A percentile compares a stretch with the other conserved stretches of the same genome.
phyloP scores from a whole-genome alignment of 306 rosid genomes.

The Sechiopsis laciniata region DNA sequence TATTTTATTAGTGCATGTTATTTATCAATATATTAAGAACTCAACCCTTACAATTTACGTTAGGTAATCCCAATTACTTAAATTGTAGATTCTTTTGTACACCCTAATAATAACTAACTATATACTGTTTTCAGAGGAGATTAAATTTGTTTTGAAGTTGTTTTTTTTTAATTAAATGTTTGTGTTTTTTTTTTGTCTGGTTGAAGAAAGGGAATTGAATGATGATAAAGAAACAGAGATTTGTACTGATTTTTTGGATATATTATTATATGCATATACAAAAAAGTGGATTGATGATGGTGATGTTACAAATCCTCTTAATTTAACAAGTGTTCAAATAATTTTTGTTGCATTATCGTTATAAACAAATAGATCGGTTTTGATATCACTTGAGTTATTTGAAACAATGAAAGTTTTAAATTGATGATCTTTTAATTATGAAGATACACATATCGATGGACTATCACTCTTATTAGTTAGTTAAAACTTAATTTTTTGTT shows the following conservation, averaged over 20 bases:
- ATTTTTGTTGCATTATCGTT: not conserved
- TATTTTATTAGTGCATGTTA: no score
- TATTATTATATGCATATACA: not conserved
- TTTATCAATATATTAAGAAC: no score
- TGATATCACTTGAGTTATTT: no score
- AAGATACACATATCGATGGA: no score
- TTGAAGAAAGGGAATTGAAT: conserved; percentile 7
- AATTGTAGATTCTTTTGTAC: no score
- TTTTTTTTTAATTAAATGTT: not conserved
- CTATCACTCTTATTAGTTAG: not conserved
- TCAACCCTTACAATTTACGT: no score
- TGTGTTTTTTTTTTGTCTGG: not conserved
- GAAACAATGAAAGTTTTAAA: no score
- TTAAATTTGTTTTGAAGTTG: not conserved
- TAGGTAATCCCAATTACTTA: no score
- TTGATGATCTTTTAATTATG: no score
- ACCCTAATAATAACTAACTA: no score
- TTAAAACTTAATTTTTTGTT: no score
- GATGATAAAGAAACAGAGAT: not conserved
- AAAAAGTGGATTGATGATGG: not conserved
- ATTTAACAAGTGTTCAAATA: not conserved
- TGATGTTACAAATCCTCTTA: not conserved
- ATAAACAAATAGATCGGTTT: no score
- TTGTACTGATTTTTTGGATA: not conserved
- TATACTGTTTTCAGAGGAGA: not conserved